Percentiles rank a stretch among this genome's conserved stretches.
These are phyloP conservation scores for Xanthoceras sorbifolium DNA, from an alignment of 345 rosid species.

Conservation along the genomic window DNA sequence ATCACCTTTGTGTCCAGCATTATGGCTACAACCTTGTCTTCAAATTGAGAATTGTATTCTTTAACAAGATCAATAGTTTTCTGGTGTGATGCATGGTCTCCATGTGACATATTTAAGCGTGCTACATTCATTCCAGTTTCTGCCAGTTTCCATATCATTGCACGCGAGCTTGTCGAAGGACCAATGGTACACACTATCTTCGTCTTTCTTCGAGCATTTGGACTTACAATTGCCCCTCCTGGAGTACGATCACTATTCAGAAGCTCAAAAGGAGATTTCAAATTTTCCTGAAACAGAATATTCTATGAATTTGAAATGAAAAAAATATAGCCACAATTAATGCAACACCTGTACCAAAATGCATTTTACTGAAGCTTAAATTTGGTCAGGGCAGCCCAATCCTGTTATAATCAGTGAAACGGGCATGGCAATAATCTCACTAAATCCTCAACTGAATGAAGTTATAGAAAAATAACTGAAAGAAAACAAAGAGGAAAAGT, in stretches of 20 bases:
- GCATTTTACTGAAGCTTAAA: neutral
- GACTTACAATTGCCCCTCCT: slow-evolving; percentile 33
- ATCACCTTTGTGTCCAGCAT: slow-evolving; percentile 96
- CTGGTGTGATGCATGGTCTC: slow-evolving; percentile 91
- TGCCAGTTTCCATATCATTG: slow-evolving; percentile 96
- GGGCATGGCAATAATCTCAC: neutral
- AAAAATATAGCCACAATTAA: neutral
- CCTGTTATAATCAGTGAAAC: neutral
- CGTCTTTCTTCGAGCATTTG: slow-evolving; percentile 63
- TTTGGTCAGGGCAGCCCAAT: neutral
- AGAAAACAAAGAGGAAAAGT: neutral
- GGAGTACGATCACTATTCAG: slow-evolving; percentile 26
- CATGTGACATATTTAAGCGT: slow-evolving; percentile 94
- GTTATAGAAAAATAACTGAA: neutral
- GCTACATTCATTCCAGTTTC: slow-evolving; percentile 97
- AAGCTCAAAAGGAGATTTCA: slow-evolving; percentile 40
- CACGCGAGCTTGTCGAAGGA: slow-evolving; percentile 90
- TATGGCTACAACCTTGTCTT: slow-evolving; percentile 79
- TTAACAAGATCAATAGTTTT: slow-evolving; percentile 83
- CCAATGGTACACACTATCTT: slow-evolving; percentile 96
- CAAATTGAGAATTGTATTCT: slow-evolving; percentile 83
- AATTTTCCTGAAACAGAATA: slow-evolving; percentile 38
- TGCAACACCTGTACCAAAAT: neutral
- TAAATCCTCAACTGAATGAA: neutral
- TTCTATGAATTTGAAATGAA: neutral